Conservation (phyloP, 1,284 basidiomycete genomes). For the Pseudozyma sp. region DNA sequence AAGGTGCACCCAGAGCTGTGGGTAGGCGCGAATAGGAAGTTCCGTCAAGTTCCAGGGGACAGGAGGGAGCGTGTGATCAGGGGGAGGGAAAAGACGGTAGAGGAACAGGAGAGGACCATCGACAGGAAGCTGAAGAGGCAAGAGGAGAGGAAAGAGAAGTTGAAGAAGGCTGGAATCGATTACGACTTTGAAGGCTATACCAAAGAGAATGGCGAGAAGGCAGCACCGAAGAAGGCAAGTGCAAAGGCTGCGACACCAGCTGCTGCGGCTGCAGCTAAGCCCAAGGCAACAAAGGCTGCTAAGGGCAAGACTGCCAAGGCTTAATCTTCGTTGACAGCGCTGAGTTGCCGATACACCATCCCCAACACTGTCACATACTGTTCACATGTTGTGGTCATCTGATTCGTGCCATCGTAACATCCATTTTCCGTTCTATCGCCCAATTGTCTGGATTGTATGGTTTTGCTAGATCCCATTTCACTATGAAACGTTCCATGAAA, state of each 20-base stretch:
- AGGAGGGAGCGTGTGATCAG: constrained; percentile 77
- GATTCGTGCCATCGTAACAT: not conserved
- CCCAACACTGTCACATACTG: constrained; percentile 2
- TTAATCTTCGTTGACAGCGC: not conserved
- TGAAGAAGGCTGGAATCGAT: constrained; percentile 84
- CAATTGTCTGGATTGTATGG: not conserved
- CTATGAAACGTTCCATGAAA: too few species aligned
- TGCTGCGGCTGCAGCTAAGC: not conserved
- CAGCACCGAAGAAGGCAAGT: constrained; percentile 7
- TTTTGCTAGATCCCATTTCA: not conserved
- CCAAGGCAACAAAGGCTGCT: constrained; percentile 10
- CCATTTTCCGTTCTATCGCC: constrained; percentile 1
- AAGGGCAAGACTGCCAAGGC: constrained; percentile 15
- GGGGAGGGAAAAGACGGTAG: constrained; percentile 82
- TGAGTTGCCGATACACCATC: not conserved
- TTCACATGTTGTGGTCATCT: not conserved
- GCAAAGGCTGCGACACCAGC: constrained; percentile 6
- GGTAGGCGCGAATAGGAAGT: constrained; percentile 96
- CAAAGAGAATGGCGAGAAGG: constrained; percentile 3
- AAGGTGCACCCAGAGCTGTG: constrained; percentile 92
- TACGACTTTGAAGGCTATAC: constrained; percentile 81
- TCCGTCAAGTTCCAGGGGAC: constrained; percentile 80
- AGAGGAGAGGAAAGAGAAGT: constrained; percentile 80
- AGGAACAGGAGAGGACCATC: constrained; percentile 78
- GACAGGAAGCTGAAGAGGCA: constrained; percentile 82